A percentile compares a stretch with the other conserved stretches of the same genome.
These are phyloP conservation scores for Tulasnella sp. DNA, from an alignment of 768 basidiomycete species.

Conservation along the genomic window DNA sequence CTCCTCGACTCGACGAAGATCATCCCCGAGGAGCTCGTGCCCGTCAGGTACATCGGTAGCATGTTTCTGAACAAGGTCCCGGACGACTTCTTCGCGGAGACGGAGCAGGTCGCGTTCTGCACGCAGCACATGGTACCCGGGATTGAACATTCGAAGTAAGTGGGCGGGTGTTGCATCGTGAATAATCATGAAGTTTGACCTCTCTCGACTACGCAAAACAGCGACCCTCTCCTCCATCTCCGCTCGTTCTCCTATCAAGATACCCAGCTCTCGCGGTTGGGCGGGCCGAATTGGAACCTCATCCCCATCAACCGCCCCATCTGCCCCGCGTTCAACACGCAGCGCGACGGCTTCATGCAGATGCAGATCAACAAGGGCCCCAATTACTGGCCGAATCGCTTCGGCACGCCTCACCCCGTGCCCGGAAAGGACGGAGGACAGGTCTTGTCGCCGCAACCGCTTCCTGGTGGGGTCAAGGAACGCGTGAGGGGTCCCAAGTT, in stretches of 20 bases:
- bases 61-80: slow-evolving; percentile 43
- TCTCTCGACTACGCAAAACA: neutral
- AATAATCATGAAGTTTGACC: slow-evolving; percentile 68
- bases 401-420: slow-evolving; percentile 54
- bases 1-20: slow-evolving; percentile 86
- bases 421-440: slow-evolving; percentile 54
- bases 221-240: slow-evolving; percentile 77
- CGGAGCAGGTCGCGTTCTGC: slow-evolving; percentile 89
- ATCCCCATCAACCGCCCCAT: slow-evolving; percentile 56
- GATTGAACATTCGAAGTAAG: slow-evolving; percentile 48
- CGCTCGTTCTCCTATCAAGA: slow-evolving; percentile 88
- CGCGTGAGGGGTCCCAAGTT: slow-evolving; percentile 56
- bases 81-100: slow-evolving; percentile 77
- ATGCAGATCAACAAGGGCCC: slow-evolving; percentile 63
- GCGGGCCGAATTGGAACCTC: slow-evolving; percentile 63
- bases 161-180: slow-evolving; percentile 44
- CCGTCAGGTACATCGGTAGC: slow-evolving; percentile 76
- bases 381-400: slow-evolving; percentile 87
- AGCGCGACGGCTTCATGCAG: slow-evolving; percentile 64
- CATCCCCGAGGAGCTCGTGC: slow-evolving; percentile 81
- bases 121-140: slow-evolving; percentile 59
- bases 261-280: slow-evolving; percentile 79
- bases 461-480: slow-evolving; percentile 56
- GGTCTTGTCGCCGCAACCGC: slow-evolving; percentile 36
- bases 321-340: slow-evolving; percentile 72